Conservation (phyloP, 306 rosid species). For the Sesbania bispinosa region DNA sequence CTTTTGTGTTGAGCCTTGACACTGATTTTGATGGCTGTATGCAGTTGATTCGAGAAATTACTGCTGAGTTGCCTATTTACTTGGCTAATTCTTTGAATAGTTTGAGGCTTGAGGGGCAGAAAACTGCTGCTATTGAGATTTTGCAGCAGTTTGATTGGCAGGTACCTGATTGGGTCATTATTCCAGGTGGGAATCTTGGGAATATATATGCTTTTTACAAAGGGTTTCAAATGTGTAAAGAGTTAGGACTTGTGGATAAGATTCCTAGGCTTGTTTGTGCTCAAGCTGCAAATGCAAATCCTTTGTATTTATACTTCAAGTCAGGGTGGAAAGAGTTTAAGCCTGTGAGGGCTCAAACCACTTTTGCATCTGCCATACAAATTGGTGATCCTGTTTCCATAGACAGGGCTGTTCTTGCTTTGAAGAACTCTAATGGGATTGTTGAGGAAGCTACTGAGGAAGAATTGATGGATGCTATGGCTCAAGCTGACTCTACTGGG, state of each 20-base stretch:
- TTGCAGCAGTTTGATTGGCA: slow-evolving; percentile 87
- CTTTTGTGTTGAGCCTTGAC: slow-evolving; percentile 72
- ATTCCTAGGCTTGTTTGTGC: slow-evolving; percentile 94
- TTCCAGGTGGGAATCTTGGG: slow-evolving; percentile 78
- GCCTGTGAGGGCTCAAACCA: slow-evolving; percentile 52
- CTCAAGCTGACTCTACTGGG: slow-evolving; percentile 82
- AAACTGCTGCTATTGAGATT: slow-evolving; percentile 83
- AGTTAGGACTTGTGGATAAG: slow-evolving; percentile 71
- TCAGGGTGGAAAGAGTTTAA: slow-evolving; percentile 75
- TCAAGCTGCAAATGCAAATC: slow-evolving; percentile 85
- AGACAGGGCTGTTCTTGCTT: slow-evolving; percentile 75
- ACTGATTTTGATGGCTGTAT: slow-evolving; percentile 89
- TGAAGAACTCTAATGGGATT: slow-evolving; percentile 66
- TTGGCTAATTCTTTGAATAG: slow-evolving; percentile 70
- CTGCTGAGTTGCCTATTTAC: slow-evolving; percentile 68
- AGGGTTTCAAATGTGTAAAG: slow-evolving; percentile 78
- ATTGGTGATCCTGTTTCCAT: slow-evolving; percentile 91
- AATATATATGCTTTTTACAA: slow-evolving; percentile 85
- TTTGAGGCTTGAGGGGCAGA: slow-evolving; percentile 78
- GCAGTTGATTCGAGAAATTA: slow-evolving; percentile 73
- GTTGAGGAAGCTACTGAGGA: slow-evolving; percentile 95
- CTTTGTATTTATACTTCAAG: slow-evolving; percentile 60
- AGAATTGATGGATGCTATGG: slow-evolving; percentile 83
- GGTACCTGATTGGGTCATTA: slow-evolving; percentile 88
- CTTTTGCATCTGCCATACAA: slow-evolving; percentile 82